Evolutionary conservation across 2,329 filamentous ascomycete species (phyloP).

Genomic region (Pseudogymnoascus sp.): DNA sequence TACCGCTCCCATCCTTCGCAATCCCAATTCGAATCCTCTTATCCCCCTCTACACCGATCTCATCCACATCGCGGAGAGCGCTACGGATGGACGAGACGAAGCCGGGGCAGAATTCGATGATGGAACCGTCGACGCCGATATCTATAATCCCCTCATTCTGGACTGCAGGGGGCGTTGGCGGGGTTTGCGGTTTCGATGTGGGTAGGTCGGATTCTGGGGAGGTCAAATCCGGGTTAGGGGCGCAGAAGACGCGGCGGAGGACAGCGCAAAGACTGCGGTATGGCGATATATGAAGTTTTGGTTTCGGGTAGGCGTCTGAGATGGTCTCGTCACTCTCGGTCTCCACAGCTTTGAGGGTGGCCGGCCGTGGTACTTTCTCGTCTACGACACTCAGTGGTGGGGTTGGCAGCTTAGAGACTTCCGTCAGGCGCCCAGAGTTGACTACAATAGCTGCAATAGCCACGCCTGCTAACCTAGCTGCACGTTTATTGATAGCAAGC

Average conservation of each 20-base stretch:
- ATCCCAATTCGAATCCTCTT: conserved; percentile 88
- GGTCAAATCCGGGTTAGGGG: not conserved
- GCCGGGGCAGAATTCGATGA: conserved; percentile 92
- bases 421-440: conserved; percentile 68
- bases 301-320: not conserved
- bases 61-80: conserved; percentile 65
- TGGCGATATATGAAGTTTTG: not conserved
- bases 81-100: conserved; percentile 86
- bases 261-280: not conserved
- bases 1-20: conserved; percentile 90
- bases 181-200: not conserved
- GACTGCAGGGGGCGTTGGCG: not conserved
- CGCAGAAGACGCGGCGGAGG: not conserved
- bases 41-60: conserved; percentile 70
- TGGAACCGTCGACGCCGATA: conserved; percentile 85
- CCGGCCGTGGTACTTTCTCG: conserved; percentile 11
- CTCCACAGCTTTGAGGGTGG: conserved; percentile 13
- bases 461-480: conserved; percentile 79
- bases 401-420: conserved; percentile 43
- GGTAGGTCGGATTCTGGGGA: not conserved
- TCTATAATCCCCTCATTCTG: conserved; percentile 63
- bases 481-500: conserved; percentile 76
- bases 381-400: conserved; percentile 23
- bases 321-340: not conserved
- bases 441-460: conserved; percentile 80